Percentiles rank a stretch among this genome's conserved stretches.
phyloP scores from a whole-genome alignment of 2,329 filamentous ascomycete genomes.

The Colletotrichum phormii region DNA sequence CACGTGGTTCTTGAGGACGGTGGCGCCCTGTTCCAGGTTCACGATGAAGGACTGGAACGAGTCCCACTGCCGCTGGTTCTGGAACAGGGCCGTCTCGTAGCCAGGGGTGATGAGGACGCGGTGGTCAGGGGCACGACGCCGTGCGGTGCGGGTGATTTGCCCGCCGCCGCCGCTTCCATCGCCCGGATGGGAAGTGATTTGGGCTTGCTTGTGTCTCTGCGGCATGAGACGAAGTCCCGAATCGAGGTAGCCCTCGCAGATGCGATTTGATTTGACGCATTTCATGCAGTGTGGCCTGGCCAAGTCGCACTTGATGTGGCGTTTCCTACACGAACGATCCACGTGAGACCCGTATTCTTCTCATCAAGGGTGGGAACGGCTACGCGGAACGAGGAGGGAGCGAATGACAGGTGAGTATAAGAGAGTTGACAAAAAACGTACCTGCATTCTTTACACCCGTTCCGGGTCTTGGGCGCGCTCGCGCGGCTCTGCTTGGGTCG shows the following conservation, averaged over 20 bases:
- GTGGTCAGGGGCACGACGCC: neutral
- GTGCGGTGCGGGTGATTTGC: neutral
- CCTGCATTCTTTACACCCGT: conserved; percentile 34
- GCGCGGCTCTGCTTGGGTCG: conserved; percentile 17
- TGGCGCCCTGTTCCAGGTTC: conserved; percentile 13
- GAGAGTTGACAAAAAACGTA: conserved; percentile 2
- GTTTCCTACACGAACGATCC: conserved; percentile 24
- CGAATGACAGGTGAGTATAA: neutral
- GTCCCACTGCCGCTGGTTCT: conserved; percentile 28
- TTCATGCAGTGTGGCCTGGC: conserved; percentile 51
- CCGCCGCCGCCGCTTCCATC: neutral
- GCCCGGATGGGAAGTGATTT: neutral
- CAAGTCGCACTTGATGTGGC: conserved; percentile 59
- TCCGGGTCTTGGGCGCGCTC: conserved; percentile 27
- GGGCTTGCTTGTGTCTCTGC: neutral
- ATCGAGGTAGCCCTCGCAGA: conserved; percentile 22
- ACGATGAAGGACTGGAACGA: conserved; percentile 20
- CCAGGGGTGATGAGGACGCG: conserved; percentile 3
- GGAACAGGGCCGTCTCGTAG: conserved; percentile 21
- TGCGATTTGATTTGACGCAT: conserved; percentile 41
- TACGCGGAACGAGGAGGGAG: neutral
- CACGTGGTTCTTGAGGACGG: neutral
- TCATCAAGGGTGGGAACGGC: neutral
- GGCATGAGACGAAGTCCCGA: neutral
- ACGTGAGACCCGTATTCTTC: neutral